These are phyloP conservation scores for Umbellularia californica DNA, from an alignment of 164 flowering plant species.

Conservation along the genomic window DNA sequence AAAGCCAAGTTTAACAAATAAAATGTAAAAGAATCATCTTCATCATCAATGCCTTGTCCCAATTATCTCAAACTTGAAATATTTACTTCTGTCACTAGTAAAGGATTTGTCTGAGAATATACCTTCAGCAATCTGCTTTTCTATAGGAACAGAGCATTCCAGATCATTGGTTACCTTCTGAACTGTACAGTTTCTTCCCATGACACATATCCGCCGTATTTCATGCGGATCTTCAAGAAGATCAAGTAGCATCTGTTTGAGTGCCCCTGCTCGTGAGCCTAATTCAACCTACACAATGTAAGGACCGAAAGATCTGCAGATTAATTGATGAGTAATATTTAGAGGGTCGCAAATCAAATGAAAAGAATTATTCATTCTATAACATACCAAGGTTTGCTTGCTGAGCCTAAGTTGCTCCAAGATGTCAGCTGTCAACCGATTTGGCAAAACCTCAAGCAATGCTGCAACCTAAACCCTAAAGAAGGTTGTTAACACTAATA, in stretches of 20 bases:
- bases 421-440: slow-evolving; percentile 73
- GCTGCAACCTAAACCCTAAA: slow-evolving; percentile 61
- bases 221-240: slow-evolving; percentile 92
- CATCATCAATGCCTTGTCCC: too few relatives aligned
- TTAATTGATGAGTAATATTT: slow-evolving; percentile 9
- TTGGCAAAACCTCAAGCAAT: slow-evolving; percentile 86
- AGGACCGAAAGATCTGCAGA: not conserved
- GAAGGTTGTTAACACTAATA: slow-evolving; percentile 1
- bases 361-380: not conserved
- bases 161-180: slow-evolving; percentile 41
- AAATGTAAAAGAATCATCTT: too few relatives aligned
- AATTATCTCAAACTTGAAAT: too few relatives aligned
- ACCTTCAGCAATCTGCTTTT: slow-evolving; percentile 96
- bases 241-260: slow-evolving; percentile 95
- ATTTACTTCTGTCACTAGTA: not conserved
- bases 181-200: slow-evolving; percentile 87
- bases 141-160: slow-evolving; percentile 72
- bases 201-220: slow-evolving; percentile 85
- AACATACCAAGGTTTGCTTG: slow-evolving; percentile 81
- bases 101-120: slow-evolving; percentile 4
- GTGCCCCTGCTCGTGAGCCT: slow-evolving; percentile 90
- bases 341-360: not conserved
- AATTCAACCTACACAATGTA: slow-evolving; percentile 65
- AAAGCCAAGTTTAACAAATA: too few relatives aligned
- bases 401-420: slow-evolving; percentile 93